A percentile compares a stretch with the other conserved stretches of the same genome.
These are phyloP conservation scores for Cyberlindnera amylophila DNA, from an alignment of 805 yeast species.

Conservation along the genomic window DNA sequence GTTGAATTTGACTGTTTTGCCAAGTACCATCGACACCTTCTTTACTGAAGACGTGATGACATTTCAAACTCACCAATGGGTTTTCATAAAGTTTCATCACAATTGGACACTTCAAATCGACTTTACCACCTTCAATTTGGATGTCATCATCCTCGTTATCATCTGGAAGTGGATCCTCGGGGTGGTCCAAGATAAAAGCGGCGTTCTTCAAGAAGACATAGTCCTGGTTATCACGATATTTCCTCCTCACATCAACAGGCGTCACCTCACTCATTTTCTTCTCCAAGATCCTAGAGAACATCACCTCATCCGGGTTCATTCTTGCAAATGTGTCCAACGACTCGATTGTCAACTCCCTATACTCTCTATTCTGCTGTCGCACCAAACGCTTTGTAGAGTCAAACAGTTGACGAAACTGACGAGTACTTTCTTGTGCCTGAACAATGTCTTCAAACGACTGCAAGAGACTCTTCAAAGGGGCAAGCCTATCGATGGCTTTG, in stretches of 20 bases:
- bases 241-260: not conserved
- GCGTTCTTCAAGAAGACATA: slow-evolving; percentile 36
- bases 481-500: slow-evolving; percentile 11
- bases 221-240: slow-evolving; percentile 6
- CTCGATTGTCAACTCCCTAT: slow-evolving; percentile 14
- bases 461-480: slow-evolving; percentile 9
- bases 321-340: slow-evolving; percentile 11
- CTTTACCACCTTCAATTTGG: slow-evolving; percentile 63
- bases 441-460: slow-evolving; percentile 20
- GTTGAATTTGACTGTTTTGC: slow-evolving; percentile 8
- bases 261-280: not conserved
- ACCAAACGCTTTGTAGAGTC: slow-evolving; percentile 12
- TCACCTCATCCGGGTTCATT: slow-evolving; percentile 1
- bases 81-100: slow-evolving; percentile 46
- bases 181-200: slow-evolving; percentile 49
- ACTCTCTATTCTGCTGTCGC: not conserved
- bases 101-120: slow-evolving; percentile 68
- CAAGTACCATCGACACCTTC: slow-evolving; percentile 38
- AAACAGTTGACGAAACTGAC: slow-evolving; percentile 14
- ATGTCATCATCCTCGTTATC: slow-evolving; percentile 42
- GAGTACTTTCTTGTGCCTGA: slow-evolving; percentile 13
- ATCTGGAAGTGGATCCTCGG: slow-evolving; percentile 59
- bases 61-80: slow-evolving; percentile 53
- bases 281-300: slow-evolving; percentile 15
- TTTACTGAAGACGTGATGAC: slow-evolving; percentile 62